Conservation (phyloP, 768 basidiomycete genomes). For the Auricularia heimuer region DNA sequence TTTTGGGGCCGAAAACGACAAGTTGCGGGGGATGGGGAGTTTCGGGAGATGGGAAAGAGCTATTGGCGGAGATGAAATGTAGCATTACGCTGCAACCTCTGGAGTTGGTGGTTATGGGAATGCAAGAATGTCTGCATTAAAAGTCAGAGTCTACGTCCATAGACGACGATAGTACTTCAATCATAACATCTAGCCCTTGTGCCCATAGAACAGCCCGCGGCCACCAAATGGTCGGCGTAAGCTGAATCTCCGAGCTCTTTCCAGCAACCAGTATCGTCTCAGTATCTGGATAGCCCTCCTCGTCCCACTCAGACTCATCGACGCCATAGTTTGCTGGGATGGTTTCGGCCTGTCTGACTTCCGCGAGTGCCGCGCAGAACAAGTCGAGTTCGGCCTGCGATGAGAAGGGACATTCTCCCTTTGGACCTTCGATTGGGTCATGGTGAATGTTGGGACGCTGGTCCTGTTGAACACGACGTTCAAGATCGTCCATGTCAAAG, state of each 20-base stretch:
- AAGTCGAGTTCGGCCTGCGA: neutral
- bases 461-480: neutral
- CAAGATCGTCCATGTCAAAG: neutral
- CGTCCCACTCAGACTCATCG: neutral
- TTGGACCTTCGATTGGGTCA: neutral
- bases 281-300: neutral
- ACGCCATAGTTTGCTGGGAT: constrained; percentile 12
- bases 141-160: too few species aligned
- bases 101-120: too few species aligned
- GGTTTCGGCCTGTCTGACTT: constrained; percentile 15
- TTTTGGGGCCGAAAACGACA: too few species aligned
- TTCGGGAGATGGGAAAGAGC: too few species aligned
- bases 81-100: too few species aligned
- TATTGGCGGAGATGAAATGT: too few species aligned
- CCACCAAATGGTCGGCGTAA: neutral
- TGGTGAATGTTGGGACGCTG: neutral
- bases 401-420: neutral
- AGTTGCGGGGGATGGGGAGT: too few species aligned
- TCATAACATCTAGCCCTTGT: neutral
- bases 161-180: neutral
- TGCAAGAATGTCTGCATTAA: too few species aligned
- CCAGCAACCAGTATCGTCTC: neutral
- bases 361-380: neutral
- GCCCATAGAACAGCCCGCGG: neutral
- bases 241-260: neutral